phyloP scores from a whole-genome alignment of 2,329 filamentous ascomycete species.

The Neophaeococcomyces mojaviensis region DNA sequence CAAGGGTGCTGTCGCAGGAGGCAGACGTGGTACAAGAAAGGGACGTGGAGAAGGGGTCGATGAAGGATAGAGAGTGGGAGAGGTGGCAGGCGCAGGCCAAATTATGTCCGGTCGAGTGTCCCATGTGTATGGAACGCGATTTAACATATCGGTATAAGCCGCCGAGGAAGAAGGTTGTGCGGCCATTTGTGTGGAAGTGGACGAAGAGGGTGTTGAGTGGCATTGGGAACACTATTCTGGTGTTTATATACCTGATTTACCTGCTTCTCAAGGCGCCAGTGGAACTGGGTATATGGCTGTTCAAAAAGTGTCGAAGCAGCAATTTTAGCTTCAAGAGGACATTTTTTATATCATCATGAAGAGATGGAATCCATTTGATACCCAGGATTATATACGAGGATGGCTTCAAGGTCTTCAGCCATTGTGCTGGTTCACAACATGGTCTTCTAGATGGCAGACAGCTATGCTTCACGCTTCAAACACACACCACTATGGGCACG shows the following conservation, averaged over 20 bases:
- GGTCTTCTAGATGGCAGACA: not conserved
- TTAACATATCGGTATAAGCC: conserved; percentile 3
- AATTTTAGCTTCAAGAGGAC: not conserved
- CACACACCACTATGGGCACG: too few relatives aligned
- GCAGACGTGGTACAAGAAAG: not conserved
- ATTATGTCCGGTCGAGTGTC: conserved; percentile 3
- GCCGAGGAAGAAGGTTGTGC: conserved; percentile 2
- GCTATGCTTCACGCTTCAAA: too few relatives aligned
- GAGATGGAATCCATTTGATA: not conserved
- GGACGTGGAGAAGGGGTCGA: not conserved
- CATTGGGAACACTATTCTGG: conserved; percentile 6
- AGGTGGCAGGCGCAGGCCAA: not conserved
- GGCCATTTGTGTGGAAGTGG: conserved; percentile 9
- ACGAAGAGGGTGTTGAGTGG: conserved; percentile 2
- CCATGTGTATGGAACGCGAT: not conserved
- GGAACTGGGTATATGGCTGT: not conserved
- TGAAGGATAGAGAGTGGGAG: not conserved
- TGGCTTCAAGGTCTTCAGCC: not conserved
- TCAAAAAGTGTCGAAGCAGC: conserved; percentile 1
- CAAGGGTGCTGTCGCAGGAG: not conserved
- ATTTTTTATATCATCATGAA: not conserved
- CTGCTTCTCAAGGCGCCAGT: conserved; percentile 5
- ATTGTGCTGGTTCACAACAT: not conserved
- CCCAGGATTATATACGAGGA: not conserved
- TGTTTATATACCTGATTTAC: conserved; percentile 5